Evolutionary conservation across 805 yeast species (phyloP).

Genomic region (Barnettozyma sucrosica): DNA sequence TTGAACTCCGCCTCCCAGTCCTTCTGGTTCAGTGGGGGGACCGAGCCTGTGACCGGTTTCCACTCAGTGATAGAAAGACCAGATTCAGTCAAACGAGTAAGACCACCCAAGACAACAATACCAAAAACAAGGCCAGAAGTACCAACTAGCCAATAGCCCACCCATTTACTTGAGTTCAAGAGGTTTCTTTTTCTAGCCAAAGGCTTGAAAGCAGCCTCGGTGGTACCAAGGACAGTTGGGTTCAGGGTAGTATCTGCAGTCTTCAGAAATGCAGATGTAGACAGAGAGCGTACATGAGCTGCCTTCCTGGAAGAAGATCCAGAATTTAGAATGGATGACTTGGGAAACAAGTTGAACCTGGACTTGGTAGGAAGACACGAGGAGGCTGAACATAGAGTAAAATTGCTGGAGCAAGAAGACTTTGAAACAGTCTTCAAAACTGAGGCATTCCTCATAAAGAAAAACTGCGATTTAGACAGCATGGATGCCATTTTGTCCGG

Average conservation of each 20-base stretch:
- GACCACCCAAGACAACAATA: constrained; percentile 93
- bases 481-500: constrained; percentile 14
- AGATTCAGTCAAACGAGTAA: constrained; percentile 91
- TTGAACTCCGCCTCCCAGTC: constrained; percentile 86
- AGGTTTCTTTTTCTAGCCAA: constrained; percentile 15
- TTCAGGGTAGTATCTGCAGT: background rate
- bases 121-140: constrained; percentile 89
- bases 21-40: constrained; percentile 76
- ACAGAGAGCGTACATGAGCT: constrained; percentile 5
- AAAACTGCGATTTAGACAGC: constrained; percentile 49
- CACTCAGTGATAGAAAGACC: constrained; percentile 96
- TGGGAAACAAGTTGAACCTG: constrained; percentile 2
- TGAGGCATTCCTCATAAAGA: constrained; percentile 49
- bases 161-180: constrained; percentile 38
- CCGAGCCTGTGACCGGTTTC: constrained; percentile 94
- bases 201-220: background rate
- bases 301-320: constrained; percentile 2
- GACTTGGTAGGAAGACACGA: background rate
- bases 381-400: constrained; percentile 8
- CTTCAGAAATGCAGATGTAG: constrained; percentile 11
- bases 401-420: constrained; percentile 17
- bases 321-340: background rate
- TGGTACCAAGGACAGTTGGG: background rate
- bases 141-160: constrained; percentile 85
- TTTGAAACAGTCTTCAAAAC: constrained; percentile 31